These are phyloP conservation scores for Hypoxylon sp. DNA, from an alignment of 2,329 filamentous ascomycete genomes.

Conservation along the genomic window DNA sequence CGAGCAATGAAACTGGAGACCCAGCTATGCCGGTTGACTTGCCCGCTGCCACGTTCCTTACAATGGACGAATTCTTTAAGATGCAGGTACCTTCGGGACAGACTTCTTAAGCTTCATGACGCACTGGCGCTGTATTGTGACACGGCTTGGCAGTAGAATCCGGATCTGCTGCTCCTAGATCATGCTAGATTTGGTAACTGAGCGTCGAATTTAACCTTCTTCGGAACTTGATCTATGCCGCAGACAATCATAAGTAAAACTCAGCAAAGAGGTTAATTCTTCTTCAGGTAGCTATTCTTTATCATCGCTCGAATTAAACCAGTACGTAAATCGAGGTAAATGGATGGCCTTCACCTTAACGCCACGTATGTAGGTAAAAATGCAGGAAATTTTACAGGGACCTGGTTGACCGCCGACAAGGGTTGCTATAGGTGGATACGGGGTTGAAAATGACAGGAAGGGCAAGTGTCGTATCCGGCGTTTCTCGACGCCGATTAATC, in stretches of 20 bases:
- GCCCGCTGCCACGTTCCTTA: conserved; percentile 22
- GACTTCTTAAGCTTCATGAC: conserved; percentile 33
- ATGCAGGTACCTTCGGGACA: conserved; percentile 5
- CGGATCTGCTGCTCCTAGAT: conserved; percentile 32
- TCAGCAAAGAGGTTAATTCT: background rate
- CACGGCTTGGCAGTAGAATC: conserved; percentile 34
- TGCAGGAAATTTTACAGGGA: conserved; percentile 23
- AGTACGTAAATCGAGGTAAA: background rate
- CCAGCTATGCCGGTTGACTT: conserved; percentile 44
- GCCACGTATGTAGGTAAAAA: background rate
- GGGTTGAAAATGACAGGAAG: conserved; percentile 39
- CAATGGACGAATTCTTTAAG: conserved; percentile 5
- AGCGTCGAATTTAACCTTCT: conserved; percentile 4
- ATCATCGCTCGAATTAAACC: background rate
- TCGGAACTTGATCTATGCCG: conserved; percentile 18
- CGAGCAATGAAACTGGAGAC: conserved; percentile 50
- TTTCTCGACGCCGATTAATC: conserved; percentile 31
- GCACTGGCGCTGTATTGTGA: conserved; percentile 35
- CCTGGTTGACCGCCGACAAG: conserved; percentile 28
- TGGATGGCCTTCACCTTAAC: background rate
- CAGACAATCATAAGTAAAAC: background rate
- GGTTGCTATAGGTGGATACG: conserved; percentile 24
- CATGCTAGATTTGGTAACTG: conserved; percentile 23
- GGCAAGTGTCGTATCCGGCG: conserved; percentile 37
- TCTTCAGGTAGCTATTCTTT: background rate